Conservation (phyloP, 208 protist species). For the Phytomonas sp. region DNA sequence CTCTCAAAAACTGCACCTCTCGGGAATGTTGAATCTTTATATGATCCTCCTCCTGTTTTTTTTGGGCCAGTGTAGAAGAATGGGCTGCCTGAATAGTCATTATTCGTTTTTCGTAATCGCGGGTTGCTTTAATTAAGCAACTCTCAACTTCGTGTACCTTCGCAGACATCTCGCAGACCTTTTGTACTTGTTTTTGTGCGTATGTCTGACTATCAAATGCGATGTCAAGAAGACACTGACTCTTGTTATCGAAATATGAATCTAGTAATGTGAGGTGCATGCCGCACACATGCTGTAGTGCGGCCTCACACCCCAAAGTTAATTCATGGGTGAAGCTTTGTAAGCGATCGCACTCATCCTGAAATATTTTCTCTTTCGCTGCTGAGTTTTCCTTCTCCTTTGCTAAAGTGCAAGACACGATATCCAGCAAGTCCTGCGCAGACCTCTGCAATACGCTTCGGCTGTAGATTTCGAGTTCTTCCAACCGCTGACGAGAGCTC, state of each 20-base stretch:
- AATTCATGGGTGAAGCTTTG: neutral
- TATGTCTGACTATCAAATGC: neutral
- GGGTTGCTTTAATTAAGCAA: neutral
- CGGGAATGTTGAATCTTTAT: neutral
- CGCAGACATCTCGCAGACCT: neutral
- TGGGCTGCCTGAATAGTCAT: neutral
- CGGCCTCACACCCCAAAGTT: neutral
- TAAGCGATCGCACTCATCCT: neutral
- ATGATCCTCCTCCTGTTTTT: neutral
- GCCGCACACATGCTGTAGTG: neutral
- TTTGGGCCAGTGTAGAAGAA: neutral
- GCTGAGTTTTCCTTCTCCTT: neutral
- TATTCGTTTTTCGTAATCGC: neutral
- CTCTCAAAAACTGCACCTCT: neutral
- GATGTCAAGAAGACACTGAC: neutral
- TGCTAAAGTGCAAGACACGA: neutral
- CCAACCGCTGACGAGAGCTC: neutral
- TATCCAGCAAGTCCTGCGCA: neutral
- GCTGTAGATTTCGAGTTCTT: neutral
- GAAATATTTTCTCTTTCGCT: neutral
- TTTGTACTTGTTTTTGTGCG: neutral
- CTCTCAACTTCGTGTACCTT: neutral
- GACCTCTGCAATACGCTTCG: neutral
- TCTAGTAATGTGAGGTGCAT: neutral
- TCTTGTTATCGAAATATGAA: neutral